Evolutionary conservation across 2,329 filamentous ascomycete genomes (phyloP).

Genomic region (Beauveria bassiana): DNA sequence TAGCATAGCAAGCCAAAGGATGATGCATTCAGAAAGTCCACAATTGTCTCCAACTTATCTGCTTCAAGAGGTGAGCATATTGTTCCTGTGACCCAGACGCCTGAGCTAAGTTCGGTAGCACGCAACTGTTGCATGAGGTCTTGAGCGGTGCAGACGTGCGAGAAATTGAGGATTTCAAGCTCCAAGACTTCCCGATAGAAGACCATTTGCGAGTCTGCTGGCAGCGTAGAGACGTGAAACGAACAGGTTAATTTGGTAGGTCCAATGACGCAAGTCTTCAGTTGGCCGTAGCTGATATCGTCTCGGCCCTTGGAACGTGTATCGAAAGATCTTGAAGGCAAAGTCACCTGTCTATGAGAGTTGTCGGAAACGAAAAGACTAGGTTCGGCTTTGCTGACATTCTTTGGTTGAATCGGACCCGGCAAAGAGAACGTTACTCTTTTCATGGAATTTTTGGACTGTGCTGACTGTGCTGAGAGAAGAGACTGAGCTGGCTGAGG

Average conservation of each 20-base stretch:
- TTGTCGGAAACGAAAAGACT: not conserved
- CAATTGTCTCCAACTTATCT: conserved; percentile 20
- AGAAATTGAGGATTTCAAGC: conserved; percentile 23
- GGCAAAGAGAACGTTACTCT: not conserved
- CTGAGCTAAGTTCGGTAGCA: conserved; percentile 16
- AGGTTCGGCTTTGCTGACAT: not conserved
- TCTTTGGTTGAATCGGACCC: not conserved
- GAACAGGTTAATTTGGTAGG: not conserved
- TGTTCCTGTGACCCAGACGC: conserved; percentile 7
- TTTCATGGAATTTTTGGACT: not conserved
- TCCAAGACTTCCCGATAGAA: conserved; percentile 17
- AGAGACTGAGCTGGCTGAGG: no score
- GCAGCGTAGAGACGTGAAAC: not conserved
- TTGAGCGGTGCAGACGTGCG: conserved; percentile 26
- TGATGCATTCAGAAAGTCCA: conserved; percentile 27
- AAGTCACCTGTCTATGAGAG: not conserved
- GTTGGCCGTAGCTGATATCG: not conserved
- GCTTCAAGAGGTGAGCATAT: conserved; percentile 13
- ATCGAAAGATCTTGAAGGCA: not conserved
- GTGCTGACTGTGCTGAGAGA: not conserved
- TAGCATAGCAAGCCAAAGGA: conserved; percentile 30
- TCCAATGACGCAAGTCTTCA: conserved; percentile 1
- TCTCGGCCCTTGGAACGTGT: not conserved
- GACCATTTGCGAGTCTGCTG: not conserved
- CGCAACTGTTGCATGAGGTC: conserved; percentile 21